Base-by-base conservation (phyloP, 257 asterid species). In the Solanum infundibuliforme region DNA sequence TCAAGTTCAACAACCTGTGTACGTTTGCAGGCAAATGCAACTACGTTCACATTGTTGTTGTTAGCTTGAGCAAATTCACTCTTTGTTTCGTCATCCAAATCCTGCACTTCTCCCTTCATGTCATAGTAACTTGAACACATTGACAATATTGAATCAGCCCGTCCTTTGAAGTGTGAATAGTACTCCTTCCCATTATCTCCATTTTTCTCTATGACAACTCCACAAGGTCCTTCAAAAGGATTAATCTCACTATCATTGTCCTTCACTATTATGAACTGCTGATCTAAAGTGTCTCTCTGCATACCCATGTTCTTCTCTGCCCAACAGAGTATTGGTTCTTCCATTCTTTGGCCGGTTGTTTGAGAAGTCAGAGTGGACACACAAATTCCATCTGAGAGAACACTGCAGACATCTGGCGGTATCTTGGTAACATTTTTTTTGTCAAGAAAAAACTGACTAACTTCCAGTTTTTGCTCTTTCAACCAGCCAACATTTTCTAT, bases 251-350 rank as follows among this genome's bases (percentile, higher is more conserved):
- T 35, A 36, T 21, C 83, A 36, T 36, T 74, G 52, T 36, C 10
- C 27, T 21, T 36, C 83, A 74, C 52, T 21, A 74, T 74, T 18
- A 1, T 36, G 83, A 23, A 87, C 21, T 60, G 88, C 9, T 73
- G 85, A 38, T 1, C 34, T 41, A 84, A 21, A 21, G 48, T 34
- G 55, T 76, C 87, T 31, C 21, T 55, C 68, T 39, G 74, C 89
- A 90, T 35, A 23, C 90, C 94, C 75, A 87, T 27, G 32, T 74
- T 87, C 10, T 85, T 87, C 85, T 87, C 89, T 4, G 91, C 92
- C 90, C 92, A 91, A 23, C 86, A 87, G 35, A 89, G 31, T 12
- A 84, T 83, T 13, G 65, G 60, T 4, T 20, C 18, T 18, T 79
- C n/a, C 32, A 68, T 48, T 20, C 77, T 38, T 20, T 87, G 90